Base-by-base conservation (phyloP, 192 early-diverging fungal species). In the Entomortierella beljakovae region DNA sequence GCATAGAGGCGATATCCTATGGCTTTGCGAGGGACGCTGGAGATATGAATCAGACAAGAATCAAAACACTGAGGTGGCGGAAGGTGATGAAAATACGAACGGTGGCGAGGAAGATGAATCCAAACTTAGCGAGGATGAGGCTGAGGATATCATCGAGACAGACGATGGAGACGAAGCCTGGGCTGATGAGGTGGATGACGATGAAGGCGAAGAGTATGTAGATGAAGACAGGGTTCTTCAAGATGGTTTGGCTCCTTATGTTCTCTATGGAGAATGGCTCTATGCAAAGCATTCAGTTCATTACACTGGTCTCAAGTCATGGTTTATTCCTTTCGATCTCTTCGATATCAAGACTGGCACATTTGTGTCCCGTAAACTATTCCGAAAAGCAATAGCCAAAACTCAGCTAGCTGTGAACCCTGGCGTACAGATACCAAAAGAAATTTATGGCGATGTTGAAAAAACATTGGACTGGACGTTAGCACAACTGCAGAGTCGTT, bases 231-330 rank as follows among this genome's bases (percentile, higher is more conserved):
- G 43, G 40, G 68, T 79, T 22, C 68, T 79, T 9, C 75, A 79
- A 51, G 75, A 79, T 29, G 75, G 75, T 15, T 56, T 79, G 68
- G 75, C 75, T 1, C 75, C 75, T 33, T 79, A 79, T 65, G 75
- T 79, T 18, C 67, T 79, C 26, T 79, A 79, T 54, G 75, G 75
- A n/a, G 75, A 79, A 28, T 79, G 75, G 75, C 29, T 79, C 23
- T 79, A 70, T 53, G 75, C 75, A 4, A 79, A 79, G 29, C 75
- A 79, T 22, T 79, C 75, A 22, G 75, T 79, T 33, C 55, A 79
- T 35, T 79, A 79, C 33, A 79, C 75, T 1, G 75, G 67, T 8
- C 75, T 79, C 3, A 31, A 49, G 15, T 79, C 75, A 0, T 79
- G 75, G 75, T 79, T 79, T 37, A 35, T 79, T 13, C 75, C 75